A percentile compares a stretch with the other conserved stretches of the same genome.
Conservation (phyloP, 176 grass and related monocot species). For the Saccharum spontaneum region DNA sequence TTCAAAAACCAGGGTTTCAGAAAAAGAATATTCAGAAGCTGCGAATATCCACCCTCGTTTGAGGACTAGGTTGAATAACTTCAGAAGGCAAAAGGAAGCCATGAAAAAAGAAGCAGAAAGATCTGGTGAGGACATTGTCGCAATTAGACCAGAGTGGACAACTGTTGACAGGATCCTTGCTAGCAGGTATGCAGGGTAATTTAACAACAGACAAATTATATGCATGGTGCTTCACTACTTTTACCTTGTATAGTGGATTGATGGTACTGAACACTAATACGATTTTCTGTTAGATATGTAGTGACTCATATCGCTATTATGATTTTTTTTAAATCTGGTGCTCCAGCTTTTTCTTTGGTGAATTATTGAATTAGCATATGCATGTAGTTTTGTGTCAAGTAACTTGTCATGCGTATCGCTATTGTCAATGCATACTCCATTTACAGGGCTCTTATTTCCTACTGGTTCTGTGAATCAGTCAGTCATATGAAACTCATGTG, state of each 20-base stretch:
- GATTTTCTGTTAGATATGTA: conserved; percentile 10
- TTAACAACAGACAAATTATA: conserved; percentile 7
- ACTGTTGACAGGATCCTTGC: conserved; percentile 83
- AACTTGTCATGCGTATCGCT: background rate
- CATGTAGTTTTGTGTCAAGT: conserved; percentile 3
- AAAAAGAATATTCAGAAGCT: conserved; percentile 83
- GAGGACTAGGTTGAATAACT: conserved; percentile 90
- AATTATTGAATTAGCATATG: conserved; percentile 9
- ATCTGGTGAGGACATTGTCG: conserved; percentile 80
- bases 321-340: background rate
- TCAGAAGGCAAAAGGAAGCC: conserved; percentile 63
- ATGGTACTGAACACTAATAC: background rate
- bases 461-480: background rate
- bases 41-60: conserved; percentile 77
- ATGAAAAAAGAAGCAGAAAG: conserved; percentile 42
- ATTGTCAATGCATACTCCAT: conserved; percentile 11
- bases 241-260: background rate
- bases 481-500: conserved; percentile 17
- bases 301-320: conserved; percentile 11
- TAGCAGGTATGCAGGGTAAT: conserved; percentile 62
- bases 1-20: conserved; percentile 69
- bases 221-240: conserved; percentile 17
- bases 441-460: conserved; percentile 2
- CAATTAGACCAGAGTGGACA: conserved; percentile 94
- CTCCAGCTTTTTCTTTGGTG: background rate